Percentiles rank a stretch among this genome's conserved stretches.
phyloP scores from a whole-genome alignment of 176 grass and related monocot genomes.

The Juncus effusus region DNA sequence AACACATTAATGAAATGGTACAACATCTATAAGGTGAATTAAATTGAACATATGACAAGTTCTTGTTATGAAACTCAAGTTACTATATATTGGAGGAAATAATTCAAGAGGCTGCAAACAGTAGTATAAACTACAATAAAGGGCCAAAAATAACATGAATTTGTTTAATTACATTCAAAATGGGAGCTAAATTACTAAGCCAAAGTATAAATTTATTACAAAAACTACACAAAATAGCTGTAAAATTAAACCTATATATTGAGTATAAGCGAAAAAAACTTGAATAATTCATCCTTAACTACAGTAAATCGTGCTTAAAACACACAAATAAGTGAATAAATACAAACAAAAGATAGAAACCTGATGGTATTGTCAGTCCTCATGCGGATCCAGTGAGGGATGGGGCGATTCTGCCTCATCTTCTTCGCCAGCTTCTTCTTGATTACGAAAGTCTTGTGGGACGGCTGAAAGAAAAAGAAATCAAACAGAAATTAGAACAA shows the following conservation, averaged over 20 bases:
- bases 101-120: background rate
- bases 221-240: background rate
- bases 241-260: background rate
- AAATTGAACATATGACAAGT: no score
- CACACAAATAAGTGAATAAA: background rate
- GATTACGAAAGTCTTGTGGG: slow-evolving; percentile 89
- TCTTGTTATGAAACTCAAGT: no score
- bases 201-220: no score
- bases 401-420: slow-evolving; percentile 92
- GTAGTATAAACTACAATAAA: no score
- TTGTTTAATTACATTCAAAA: no score
- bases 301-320: background rate
- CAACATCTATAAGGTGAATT: no score
- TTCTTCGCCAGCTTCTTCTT: slow-evolving; percentile 97
- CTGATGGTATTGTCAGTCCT: slow-evolving; percentile 88
- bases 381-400: slow-evolving; percentile 97
- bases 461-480: slow-evolving; percentile 46
- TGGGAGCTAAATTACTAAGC: no score
- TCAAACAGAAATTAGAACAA: slow-evolving; percentile 13
- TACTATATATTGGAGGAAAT: slow-evolving; percentile 4
- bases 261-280: background rate
- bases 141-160: no score
- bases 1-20: no score
- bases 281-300: background rate
- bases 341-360: slow-evolving; percentile 11